Percentiles rank a stretch among this genome's conserved stretches.
Conservation (phyloP, 2,329 filamentous ascomycete genomes). For the Penicillium brevicompactum region DNA sequence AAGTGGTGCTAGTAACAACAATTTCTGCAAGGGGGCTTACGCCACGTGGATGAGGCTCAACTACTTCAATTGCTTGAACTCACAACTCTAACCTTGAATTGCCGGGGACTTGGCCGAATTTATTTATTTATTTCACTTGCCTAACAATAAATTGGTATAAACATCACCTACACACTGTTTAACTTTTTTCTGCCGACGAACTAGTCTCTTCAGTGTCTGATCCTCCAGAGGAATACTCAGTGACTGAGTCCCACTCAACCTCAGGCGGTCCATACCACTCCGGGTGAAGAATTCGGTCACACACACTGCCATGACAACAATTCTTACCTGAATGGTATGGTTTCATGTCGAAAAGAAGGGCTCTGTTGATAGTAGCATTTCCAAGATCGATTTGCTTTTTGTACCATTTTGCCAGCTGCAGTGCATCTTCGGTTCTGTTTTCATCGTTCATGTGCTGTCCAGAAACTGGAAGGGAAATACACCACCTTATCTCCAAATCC, state of each 20-base stretch:
- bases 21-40: not conserved
- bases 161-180: not conserved
- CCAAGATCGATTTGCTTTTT: not conserved
- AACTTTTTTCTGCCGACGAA: not conserved
- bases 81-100: not conserved
- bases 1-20: not conserved
- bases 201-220: not conserved
- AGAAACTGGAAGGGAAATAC: constrained; percentile 5
- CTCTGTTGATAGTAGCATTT: constrained; percentile 4
- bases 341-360: not conserved
- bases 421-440: not conserved
- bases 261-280: not conserved
- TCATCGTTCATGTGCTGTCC: not conserved
- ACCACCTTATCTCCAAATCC: not conserved
- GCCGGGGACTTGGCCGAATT: too few species aligned
- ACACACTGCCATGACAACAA: not conserved
- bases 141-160: not conserved
- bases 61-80: not conserved
- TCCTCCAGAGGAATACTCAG: not conserved
- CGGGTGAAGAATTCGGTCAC: not conserved
- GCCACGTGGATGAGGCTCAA: not conserved
- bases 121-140: too few species aligned
- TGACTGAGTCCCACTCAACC: not conserved
- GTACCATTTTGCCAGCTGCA: constrained; percentile 3
- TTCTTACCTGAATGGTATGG: not conserved